Evolutionary conservation across 345 rosid species (phyloP), one percentile per base, ranked within the genome.

Genomic region (Geranium rotundifolium): DNA sequence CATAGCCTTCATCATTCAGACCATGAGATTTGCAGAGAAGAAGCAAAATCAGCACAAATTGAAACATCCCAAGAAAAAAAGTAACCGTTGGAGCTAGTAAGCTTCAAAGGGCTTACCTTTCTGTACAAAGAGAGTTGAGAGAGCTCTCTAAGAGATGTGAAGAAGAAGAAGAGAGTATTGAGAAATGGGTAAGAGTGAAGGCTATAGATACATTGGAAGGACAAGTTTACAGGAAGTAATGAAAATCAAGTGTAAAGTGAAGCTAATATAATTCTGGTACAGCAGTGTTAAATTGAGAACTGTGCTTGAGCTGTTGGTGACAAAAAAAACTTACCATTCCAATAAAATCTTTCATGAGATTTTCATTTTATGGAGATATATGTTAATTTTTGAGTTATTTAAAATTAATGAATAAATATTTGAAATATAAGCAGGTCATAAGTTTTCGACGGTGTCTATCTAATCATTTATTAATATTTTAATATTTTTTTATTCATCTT

Each of bases 1-100:
- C 96, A 64, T 63, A 75, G 10, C 96, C 96, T 64, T 93, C 97
- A 39, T 64, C 72, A 62, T 82, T 84, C 79, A 86, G 46, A 15
- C 56, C 71, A 61, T 58, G 19, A 61, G 29, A 58, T 77, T 63
- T 72, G 77, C 67, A 73, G 68, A 86, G 63, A 34, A 34, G 65
- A 34, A 34, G 65, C 55, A 72, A 56, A 63, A 69, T 14, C 58
- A 71, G 54, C 56, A 69, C 31, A 14, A 84, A 54, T 13, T 73
- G 58, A 64, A 71, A 29, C 89, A 84, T 78, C 60, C 67, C 57
- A 17, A 8, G 61, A 66, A 52, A 66, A 52, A 29, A 34, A 57
- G 52, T 68, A 76, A 75, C 75, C 73, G 73, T 70, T 73, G 65
- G 63, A 68, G 63, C 29, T 41, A 54, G 64, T 5, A 34, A 34